Evolutionary conservation across 2,329 filamentous ascomycete species (phyloP).

Genomic region (Sporothrix pseudoabietina): DNA sequence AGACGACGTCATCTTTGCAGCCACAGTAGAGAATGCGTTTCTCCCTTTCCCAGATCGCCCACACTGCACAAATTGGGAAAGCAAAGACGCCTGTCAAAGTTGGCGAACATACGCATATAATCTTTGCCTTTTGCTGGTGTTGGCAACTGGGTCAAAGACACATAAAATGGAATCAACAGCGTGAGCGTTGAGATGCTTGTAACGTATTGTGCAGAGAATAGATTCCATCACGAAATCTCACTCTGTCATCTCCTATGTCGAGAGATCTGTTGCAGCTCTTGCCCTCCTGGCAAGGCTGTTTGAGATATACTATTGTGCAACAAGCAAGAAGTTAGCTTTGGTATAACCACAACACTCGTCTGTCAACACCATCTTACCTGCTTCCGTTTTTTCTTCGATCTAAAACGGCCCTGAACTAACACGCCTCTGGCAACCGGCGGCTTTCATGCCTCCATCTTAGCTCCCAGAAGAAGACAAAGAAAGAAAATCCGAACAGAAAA

Average conservation of each 20-base stretch:
- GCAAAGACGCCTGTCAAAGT: not conserved
- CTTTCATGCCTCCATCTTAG: not conserved
- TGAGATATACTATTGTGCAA: not conserved
- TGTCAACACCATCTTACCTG: not conserved
- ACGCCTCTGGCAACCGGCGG: not conserved
- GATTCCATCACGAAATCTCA: conserved; percentile 5
- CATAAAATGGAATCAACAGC: conserved; percentile 2
- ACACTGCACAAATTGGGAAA: not conserved
- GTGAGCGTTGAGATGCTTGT: conserved; percentile 10
- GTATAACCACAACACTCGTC: not conserved
- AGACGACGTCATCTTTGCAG: not conserved
- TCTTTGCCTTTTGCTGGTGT: not conserved
- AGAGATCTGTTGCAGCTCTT: not conserved
- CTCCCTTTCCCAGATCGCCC: not conserved
- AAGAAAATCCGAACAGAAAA: not conserved
- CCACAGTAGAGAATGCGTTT: not conserved
- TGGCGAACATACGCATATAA: not conserved
- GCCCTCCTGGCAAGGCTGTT: not conserved
- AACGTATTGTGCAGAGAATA: not conserved
- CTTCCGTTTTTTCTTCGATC: not conserved
- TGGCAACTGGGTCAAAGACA: not conserved
- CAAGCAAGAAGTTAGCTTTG: not conserved
- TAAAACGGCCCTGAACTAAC: not conserved
- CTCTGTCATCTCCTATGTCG: not conserved
- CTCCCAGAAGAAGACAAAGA: not conserved